Percentiles rank a stretch among this genome's conserved stretches.
These are phyloP conservation scores for Xylaria venustula DNA, from an alignment of 495 filamentous ascomycete species.

Conservation along the genomic window DNA sequence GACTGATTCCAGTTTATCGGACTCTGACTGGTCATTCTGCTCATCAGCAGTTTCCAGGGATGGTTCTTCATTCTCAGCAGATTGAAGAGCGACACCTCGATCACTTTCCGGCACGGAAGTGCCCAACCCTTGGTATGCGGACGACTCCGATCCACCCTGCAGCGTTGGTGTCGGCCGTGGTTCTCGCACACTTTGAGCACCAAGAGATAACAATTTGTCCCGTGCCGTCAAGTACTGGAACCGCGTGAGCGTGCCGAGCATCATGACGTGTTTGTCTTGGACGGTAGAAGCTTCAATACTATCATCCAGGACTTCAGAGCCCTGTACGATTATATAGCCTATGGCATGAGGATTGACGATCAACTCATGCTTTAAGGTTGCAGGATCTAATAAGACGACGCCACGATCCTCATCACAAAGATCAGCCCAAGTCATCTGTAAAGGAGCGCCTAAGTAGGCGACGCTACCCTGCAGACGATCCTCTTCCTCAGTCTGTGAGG, in stretches of 20 bases:
- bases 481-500: background rate
- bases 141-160: background rate
- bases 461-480: constrained; percentile 21
- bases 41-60: background rate
- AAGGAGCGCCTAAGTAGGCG: constrained; percentile 29
- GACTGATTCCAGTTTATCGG: background rate
- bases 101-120: constrained; percentile 22
- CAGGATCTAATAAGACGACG: constrained; percentile 28
- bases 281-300: constrained; percentile 13
- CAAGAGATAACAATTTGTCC: constrained; percentile 24
- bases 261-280: constrained; percentile 29
- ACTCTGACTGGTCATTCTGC: background rate
- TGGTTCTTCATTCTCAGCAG: background rate
- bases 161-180: constrained; percentile 15
- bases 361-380: constrained; percentile 25
- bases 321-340: constrained; percentile 21
- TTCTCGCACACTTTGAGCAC: constrained; percentile 28
- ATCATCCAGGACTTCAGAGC: constrained; percentile 19
- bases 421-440: constrained; percentile 33
- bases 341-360: constrained; percentile 28
- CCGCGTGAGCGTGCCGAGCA: constrained; percentile 23
- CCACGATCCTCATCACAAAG: constrained; percentile 28
- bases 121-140: constrained; percentile 13
- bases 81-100: background rate
- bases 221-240: constrained; percentile 26